These are phyloP conservation scores for Fusarium sp. DNA, from an alignment of 2,329 filamentous ascomycete species.

Conservation along the genomic window DNA sequence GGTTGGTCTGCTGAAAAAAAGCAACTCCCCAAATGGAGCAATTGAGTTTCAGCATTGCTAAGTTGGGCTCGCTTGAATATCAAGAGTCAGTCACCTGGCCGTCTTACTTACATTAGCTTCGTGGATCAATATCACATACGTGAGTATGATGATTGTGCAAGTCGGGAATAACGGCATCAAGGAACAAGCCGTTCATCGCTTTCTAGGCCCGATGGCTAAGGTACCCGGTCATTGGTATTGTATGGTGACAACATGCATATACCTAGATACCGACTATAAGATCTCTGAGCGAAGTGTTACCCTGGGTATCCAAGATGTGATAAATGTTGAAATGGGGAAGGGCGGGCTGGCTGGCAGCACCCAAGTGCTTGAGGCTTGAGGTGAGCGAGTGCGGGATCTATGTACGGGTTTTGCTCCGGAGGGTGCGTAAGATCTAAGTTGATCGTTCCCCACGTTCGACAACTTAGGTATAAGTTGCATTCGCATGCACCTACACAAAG, in stretches of 20 bases:
- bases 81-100: conserved; percentile 3
- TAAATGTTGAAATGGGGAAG: not conserved
- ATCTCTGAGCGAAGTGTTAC: not conserved
- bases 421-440: conserved; percentile 10
- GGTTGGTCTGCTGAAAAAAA: not conserved
- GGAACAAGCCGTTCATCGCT: conserved; percentile 1
- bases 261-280: not conserved
- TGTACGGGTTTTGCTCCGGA: not conserved
- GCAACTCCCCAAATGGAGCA: not conserved
- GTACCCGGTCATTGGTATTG: conserved; percentile 17
- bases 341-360: not conserved
- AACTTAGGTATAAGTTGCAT: not conserved
- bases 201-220: conserved; percentile 6
- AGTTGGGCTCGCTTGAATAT: not conserved
- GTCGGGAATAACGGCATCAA: conserved; percentile 18
- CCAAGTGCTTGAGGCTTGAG: not conserved
- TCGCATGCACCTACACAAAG: not conserved
- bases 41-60: not conserved
- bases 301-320: not conserved
- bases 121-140: conserved; percentile 1
- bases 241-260: not conserved
- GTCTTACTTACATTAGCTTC: conserved; percentile 26
- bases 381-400: conserved; percentile 3
- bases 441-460: conserved; percentile 15
- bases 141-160: conserved; percentile 7